Evolutionary conservation across 1,284 basidiomycete species (phyloP).

Genomic region (Erythrobasidium hasegawianum): DNA sequence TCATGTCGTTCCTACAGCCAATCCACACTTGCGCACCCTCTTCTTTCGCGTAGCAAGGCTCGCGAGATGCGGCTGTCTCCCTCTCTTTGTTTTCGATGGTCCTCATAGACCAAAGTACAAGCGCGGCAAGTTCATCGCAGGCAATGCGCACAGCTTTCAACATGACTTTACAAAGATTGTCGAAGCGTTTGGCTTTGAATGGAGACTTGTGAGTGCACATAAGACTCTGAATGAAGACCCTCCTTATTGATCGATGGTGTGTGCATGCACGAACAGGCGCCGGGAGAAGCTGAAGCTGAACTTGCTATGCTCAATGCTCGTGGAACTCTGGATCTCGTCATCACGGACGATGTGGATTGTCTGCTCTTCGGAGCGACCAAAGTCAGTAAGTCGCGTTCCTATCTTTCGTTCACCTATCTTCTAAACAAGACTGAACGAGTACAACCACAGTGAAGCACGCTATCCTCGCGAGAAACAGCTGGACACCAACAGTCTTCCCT

Average conservation of each 20-base stretch:
- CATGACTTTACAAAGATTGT: conserved; percentile 73
- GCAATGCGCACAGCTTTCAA: conserved; percentile 61
- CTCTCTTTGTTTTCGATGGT: conserved; percentile 93
- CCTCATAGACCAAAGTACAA: conserved; percentile 76
- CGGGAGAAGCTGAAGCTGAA: conserved; percentile 95
- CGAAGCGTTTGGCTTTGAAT: conserved; percentile 82
- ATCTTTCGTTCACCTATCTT: no score
- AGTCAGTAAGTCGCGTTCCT: conserved; percentile 48
- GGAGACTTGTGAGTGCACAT: conserved; percentile 61
- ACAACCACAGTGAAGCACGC: conserved; percentile 25
- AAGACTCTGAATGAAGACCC: background rate
- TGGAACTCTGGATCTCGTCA: conserved; percentile 79
- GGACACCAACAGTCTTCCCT: conserved; percentile 53
- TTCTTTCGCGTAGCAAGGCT: conserved; percentile 62
- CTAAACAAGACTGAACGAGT: background rate
- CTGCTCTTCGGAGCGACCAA: conserved; percentile 53
- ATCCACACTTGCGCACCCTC: conserved; percentile 54
- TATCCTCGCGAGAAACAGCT: conserved; percentile 55
- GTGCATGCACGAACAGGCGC: conserved; percentile 58
- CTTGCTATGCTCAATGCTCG: conserved; percentile 77
- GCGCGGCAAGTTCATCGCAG: conserved; percentile 66
- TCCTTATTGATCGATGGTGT: conserved; percentile 16
- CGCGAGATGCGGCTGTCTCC: conserved; percentile 71
- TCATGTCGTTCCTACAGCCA: conserved; percentile 36
- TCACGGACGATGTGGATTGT: conserved; percentile 55